These are phyloP conservation scores for Capsicum rhomboideum DNA, from an alignment of 257 asterid species.

Conservation along the genomic window DNA sequence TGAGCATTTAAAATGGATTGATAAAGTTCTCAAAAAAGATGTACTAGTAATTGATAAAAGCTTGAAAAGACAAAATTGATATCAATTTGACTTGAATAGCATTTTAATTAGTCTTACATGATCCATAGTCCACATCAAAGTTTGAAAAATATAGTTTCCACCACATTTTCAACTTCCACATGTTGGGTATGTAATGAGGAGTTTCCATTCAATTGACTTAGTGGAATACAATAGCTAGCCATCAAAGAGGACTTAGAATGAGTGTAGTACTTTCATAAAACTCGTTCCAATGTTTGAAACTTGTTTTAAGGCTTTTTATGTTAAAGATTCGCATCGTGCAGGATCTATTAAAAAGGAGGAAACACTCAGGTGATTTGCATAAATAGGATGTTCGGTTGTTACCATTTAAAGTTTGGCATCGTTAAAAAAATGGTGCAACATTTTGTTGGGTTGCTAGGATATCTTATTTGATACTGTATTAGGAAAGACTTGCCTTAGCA, in stretches of 20 bases:
- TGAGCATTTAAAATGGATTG: too few relatives aligned
- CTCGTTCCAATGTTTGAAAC: neutral
- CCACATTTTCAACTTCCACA: neutral
- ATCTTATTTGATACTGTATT: too few relatives aligned
- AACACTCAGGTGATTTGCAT: too few relatives aligned
- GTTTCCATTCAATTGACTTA: neutral
- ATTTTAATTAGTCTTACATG: neutral
- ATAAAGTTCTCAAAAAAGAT: neutral
- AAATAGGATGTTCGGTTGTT: too few relatives aligned
- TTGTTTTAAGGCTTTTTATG: neutral
- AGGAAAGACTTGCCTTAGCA: too few relatives aligned
- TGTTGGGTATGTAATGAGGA: neutral
- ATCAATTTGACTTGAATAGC: neutral
- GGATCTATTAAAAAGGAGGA: too few relatives aligned
- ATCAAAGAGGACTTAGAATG: neutral
- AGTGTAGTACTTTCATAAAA: neutral
- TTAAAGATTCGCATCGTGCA: neutral
- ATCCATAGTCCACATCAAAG: neutral
- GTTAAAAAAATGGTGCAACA: too few relatives aligned
- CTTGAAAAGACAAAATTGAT: neutral
- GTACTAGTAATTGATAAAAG: neutral
- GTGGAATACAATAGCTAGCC: neutral
- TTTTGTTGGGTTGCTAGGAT: too few relatives aligned
- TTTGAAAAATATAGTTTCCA: neutral
- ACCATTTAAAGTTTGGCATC: too few relatives aligned